Conservation (phyloP, 1,284 basidiomycete genomes). For the Singerocomus inundabilis region DNA sequence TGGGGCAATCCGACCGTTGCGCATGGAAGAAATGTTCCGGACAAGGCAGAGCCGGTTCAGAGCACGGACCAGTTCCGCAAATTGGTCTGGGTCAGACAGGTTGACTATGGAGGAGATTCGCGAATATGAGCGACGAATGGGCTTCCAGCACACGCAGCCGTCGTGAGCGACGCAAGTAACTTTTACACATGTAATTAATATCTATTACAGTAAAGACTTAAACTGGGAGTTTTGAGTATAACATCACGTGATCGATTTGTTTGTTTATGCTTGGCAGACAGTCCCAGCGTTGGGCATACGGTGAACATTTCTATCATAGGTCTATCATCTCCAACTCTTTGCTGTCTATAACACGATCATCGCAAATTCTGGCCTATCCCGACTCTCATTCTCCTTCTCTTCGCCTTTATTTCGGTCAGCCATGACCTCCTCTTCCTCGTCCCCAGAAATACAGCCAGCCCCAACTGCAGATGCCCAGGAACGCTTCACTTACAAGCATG, state of each 20-base stretch:
- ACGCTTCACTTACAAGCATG: conserved; percentile 60
- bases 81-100: conserved; percentile 86
- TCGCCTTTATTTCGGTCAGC: conserved; percentile 20
- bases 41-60: conserved; percentile 77
- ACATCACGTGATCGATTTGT: conserved; percentile 30
- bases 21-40: conserved; percentile 85
- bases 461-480: conserved; percentile 44
- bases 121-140: conserved; percentile 89
- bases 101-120: conserved; percentile 80
- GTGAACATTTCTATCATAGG: conserved; percentile 25
- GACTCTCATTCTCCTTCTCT: conserved; percentile 39
- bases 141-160: conserved; percentile 52
- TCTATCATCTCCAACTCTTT: conserved; percentile 26
- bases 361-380: conserved; percentile 38
- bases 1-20: conserved; percentile 78
- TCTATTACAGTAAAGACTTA: too few species aligned
- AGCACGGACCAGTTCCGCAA: conserved; percentile 87
- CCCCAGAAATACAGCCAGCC: conserved; percentile 64
- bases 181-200: conserved; percentile 6
- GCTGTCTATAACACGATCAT: conserved; percentile 36
- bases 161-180: conserved; percentile 14
- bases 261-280: conserved; percentile 29
- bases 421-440: conserved; percentile 66
- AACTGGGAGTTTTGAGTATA: neutral
- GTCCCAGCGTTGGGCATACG: conserved; percentile 14